Conservation (phyloP, 2,329 filamentous ascomycete genomes). For the Dothideomycetes sp. region DNA sequence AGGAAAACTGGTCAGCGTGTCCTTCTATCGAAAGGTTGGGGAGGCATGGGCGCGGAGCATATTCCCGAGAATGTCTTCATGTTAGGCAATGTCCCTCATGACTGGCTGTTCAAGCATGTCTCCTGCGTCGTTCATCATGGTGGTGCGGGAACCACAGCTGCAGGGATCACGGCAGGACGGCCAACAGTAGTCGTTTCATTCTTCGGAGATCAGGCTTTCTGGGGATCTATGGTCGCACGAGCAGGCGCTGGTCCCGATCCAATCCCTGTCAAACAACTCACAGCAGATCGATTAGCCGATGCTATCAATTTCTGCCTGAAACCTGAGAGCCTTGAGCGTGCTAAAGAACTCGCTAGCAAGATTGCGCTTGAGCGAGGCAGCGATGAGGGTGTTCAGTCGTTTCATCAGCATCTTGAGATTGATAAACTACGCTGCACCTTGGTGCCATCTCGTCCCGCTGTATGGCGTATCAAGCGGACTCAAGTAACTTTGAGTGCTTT, state of each 20-base stretch:
- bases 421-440: constrained; percentile 62
- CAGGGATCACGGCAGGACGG: constrained; percentile 41
- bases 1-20: constrained; percentile 41
- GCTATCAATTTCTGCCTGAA: constrained; percentile 39
- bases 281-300: constrained; percentile 34
- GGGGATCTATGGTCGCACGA: constrained; percentile 43
- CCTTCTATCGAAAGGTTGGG: constrained; percentile 48
- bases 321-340: constrained; percentile 28
- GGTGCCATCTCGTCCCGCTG: constrained; percentile 57
- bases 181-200: constrained; percentile 50
- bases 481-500: constrained; percentile 59
- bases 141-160: constrained; percentile 52
- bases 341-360: constrained; percentile 30
- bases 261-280: constrained; percentile 39
- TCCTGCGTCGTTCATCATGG: constrained; percentile 50
- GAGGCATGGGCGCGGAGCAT: constrained; percentile 34
- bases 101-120: constrained; percentile 51
- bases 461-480: constrained; percentile 64
- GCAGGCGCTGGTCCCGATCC: constrained; percentile 42
- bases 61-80: constrained; percentile 38
- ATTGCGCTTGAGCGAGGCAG: constrained; percentile 37
- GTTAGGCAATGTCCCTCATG: constrained; percentile 47
- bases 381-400: constrained; percentile 34
- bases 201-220: constrained; percentile 50
- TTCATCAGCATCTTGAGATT: constrained; percentile 47